phyloP scores from a whole-genome alignment of 129 eudicot species.

The Escallonia herrerae region DNA sequence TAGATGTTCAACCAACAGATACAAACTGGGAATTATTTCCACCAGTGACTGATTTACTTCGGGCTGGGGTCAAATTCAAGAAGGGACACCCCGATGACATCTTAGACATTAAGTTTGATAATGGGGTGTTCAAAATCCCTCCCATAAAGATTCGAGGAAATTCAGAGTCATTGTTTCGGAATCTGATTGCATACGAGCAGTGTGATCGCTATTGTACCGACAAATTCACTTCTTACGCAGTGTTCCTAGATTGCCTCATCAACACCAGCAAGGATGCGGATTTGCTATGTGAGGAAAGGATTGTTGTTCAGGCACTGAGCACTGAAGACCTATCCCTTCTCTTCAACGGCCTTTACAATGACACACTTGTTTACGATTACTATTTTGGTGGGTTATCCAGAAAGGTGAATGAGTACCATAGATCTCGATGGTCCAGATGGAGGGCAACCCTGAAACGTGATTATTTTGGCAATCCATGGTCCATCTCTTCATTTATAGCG shows the following conservation, averaged over 20 bases:
- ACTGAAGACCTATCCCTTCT: neutral
- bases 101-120: neutral
- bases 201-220: conserved; percentile 3
- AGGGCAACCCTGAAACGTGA: conserved; percentile 4
- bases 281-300: neutral
- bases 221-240: neutral
- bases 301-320: neutral
- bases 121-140: conserved; percentile 2
- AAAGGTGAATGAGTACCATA: neutral
- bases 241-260: conserved; percentile 1
- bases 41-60: neutral
- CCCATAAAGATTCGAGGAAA: conserved; percentile 1
- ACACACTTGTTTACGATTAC: neutral
- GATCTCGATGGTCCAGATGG: conserved; percentile 2
- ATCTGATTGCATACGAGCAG: neutral
- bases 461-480: conserved; percentile 1
- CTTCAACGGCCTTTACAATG: conserved; percentile 2
- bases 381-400: neutral
- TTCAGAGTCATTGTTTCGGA: neutral
- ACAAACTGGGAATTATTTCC: conserved; percentile 3
- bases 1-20: neutral
- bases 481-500: neutral
- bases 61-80: neutral
- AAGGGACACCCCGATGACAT: neutral
- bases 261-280: conserved; percentile 3